Conservation (phyloP, 306 rosid genomes). For the Malus fusca region DNA sequence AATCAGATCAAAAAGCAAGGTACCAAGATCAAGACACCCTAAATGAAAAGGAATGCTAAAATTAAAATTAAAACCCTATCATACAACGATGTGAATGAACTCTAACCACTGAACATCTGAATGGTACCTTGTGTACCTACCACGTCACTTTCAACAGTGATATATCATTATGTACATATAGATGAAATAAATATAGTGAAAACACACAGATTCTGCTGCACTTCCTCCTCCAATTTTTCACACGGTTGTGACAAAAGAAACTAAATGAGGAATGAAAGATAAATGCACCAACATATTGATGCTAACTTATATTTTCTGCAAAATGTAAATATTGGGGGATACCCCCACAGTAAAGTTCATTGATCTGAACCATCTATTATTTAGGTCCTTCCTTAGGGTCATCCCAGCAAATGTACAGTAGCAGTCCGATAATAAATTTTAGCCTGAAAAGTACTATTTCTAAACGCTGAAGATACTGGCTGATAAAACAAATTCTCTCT, state of each 20-base stretch:
- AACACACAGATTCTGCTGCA: neutral
- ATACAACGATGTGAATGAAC: neutral
- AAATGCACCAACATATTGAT: neutral
- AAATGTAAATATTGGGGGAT: too few species aligned
- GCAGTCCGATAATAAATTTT: neutral
- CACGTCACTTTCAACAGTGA: neutral
- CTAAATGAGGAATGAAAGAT: neutral
- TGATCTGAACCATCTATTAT: too few species aligned
- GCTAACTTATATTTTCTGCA: neutral
- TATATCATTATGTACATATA: neutral
- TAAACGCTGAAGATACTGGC: neutral
- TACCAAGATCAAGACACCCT: neutral
- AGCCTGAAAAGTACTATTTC: neutral
- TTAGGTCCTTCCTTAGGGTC: too few species aligned
- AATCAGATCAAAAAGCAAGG: constrained; percentile 17
- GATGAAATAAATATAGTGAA: neutral
- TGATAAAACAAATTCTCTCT: neutral
- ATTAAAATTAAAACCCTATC: neutral
- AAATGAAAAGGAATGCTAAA: neutral
- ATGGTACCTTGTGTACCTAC: too few species aligned
- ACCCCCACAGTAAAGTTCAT: too few species aligned
- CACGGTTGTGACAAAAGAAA: neutral
- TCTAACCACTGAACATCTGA: neutral
- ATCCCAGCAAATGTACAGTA: too few species aligned
- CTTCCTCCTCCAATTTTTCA: neutral